These are phyloP conservation scores for Exophiala viscosa DNA, from an alignment of 2,329 filamentous ascomycete genomes.

Conservation along the genomic window DNA sequence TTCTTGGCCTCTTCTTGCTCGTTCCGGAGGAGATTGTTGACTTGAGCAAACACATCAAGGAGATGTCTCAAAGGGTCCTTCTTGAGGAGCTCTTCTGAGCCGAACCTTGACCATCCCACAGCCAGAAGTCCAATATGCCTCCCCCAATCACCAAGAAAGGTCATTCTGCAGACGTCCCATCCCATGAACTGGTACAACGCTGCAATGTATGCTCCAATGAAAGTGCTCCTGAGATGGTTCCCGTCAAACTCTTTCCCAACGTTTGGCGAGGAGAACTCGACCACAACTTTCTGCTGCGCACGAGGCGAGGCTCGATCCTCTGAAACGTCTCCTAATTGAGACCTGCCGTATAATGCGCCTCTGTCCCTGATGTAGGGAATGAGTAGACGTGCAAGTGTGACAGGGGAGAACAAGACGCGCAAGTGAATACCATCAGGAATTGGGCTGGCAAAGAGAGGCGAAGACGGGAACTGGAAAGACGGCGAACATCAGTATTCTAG, in stretches of 20 bases:
- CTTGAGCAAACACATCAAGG: slow-evolving; percentile 76
- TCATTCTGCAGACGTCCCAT: slow-evolving; percentile 68
- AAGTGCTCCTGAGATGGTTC: slow-evolving; percentile 70
- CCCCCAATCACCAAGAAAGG: slow-evolving; percentile 77
- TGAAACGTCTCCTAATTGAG: slow-evolving; percentile 57
- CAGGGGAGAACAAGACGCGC: slow-evolving; percentile 75
- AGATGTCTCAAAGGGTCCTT: slow-evolving; percentile 77
- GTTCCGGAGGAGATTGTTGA: slow-evolving; percentile 52
- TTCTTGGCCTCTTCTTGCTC: slow-evolving; percentile 59
- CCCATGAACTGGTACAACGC: slow-evolving; percentile 66
- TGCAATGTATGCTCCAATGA: slow-evolving; percentile 69
- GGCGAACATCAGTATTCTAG: not conserved
- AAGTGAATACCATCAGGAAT: slow-evolving; percentile 65
- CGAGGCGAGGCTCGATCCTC: slow-evolving; percentile 59
- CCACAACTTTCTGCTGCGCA: slow-evolving; percentile 62
- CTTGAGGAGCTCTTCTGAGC: slow-evolving; percentile 66
- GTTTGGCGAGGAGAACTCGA: slow-evolving; percentile 83
- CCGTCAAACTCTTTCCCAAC: slow-evolving; percentile 81
- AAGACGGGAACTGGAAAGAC: slow-evolving; percentile 60
- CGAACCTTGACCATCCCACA: slow-evolving; percentile 71
- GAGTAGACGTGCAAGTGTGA: slow-evolving; percentile 61
- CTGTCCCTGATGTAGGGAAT: slow-evolving; percentile 66
- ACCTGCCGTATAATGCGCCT: slow-evolving; percentile 61
- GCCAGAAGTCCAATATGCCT: slow-evolving; percentile 57
- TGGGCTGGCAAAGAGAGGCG: slow-evolving; percentile 69